Evolutionary conservation across 192 early-diverging fungal species (phyloP).

Genomic region (Coemansia sp.): DNA sequence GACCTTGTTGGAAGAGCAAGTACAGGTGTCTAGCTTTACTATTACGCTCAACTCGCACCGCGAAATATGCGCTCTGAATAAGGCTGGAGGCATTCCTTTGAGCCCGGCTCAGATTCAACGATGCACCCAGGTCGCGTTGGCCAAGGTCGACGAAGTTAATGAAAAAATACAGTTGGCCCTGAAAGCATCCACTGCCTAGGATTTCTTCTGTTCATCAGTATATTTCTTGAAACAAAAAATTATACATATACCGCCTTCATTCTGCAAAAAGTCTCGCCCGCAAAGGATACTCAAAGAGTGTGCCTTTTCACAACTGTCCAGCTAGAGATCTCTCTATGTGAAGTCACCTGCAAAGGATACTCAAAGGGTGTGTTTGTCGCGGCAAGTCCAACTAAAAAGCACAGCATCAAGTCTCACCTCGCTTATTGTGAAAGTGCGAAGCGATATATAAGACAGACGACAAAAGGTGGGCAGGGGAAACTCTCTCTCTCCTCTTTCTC

Average conservation of each 20-base stretch:
- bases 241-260: background rate
- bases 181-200: conserved; percentile 43
- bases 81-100: conserved; percentile 87
- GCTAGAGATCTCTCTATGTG: background rate
- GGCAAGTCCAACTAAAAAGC: background rate
- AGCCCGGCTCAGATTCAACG: conserved; percentile 70
- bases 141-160: conserved; percentile 60
- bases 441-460: background rate
- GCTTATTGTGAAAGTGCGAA: background rate
- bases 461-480: background rate
- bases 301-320: background rate
- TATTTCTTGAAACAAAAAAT: background rate
- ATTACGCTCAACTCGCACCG: conserved; percentile 89
- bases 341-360: background rate
- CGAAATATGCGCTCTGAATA: conserved; percentile 90
- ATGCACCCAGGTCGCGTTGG: conserved; percentile 81
- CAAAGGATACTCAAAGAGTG: background rate
- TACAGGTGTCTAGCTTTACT: conserved; percentile 80
- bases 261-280: background rate
- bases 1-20: conserved; percentile 81
- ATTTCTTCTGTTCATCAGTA: background rate
- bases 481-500: background rate
- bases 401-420: background rate
- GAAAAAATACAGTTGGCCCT: conserved; percentile 77
- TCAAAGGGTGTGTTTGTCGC: background rate